Conservation (phyloP, 139 green algal genomes). For the Coelastrella sp. region DNA sequence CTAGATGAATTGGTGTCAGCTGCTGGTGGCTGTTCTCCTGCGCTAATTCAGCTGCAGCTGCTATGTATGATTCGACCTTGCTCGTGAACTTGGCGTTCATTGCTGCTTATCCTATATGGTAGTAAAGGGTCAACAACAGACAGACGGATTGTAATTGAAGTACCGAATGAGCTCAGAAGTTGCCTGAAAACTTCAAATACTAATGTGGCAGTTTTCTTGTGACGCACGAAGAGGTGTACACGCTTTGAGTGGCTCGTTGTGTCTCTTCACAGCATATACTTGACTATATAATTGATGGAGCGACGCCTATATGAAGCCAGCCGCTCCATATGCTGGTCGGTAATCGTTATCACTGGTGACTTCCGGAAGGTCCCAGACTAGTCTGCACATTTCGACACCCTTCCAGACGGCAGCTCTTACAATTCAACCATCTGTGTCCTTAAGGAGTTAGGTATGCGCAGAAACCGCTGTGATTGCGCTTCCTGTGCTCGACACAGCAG, state of each 20-base stretch:
- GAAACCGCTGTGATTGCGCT: too few relatives aligned
- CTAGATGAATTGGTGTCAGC: constrained; percentile 79
- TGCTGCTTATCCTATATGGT: background rate
- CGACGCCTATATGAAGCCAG: too few relatives aligned
- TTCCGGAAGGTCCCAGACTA: background rate
- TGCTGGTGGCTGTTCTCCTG: constrained; percentile 45
- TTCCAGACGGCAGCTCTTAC: background rate
- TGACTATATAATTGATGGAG: too few relatives aligned
- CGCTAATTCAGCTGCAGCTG: constrained; percentile 19
- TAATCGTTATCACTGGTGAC: background rate
- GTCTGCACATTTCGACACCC: background rate
- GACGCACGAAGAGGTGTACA: background rate
- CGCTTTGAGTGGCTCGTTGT: background rate
- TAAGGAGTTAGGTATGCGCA: too few relatives aligned
- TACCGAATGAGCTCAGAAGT: background rate
- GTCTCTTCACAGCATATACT: background rate
- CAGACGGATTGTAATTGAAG: background rate
- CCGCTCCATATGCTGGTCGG: background rate
- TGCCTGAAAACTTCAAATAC: background rate
- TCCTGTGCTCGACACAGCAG: too few relatives aligned
- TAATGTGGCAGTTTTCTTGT: background rate
- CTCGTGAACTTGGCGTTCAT: constrained; percentile 27
- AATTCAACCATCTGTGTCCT: too few relatives aligned
- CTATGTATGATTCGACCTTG: background rate
- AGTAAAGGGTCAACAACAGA: background rate